Percentiles rank a stretch among this genome's conserved stretches.
Conservation (phyloP, 257 asterid genomes). For the Vinca minor region DNA sequence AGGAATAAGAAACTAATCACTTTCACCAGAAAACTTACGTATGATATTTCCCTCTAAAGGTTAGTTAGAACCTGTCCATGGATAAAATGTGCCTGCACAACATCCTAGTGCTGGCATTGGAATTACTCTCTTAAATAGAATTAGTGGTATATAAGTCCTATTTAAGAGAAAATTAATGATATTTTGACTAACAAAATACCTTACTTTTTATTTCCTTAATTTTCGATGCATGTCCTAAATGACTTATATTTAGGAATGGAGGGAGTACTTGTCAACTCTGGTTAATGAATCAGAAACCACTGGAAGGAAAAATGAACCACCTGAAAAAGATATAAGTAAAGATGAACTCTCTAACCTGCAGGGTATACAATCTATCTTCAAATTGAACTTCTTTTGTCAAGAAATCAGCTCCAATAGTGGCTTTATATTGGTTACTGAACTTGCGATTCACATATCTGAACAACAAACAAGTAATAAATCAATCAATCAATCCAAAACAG, state of each 20-base stretch:
- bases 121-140: no score
- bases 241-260: no score
- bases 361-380: slow-evolving; percentile 34
- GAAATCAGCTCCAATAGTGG: slow-evolving; percentile 51
- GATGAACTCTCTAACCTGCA: slow-evolving; percentile 26
- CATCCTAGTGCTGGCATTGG: no score
- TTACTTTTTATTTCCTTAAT: no score
- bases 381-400: slow-evolving; percentile 40
- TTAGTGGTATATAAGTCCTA: no score
- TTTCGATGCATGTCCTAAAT: no score
- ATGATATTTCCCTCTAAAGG: neutral
- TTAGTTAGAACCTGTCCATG: neutral
- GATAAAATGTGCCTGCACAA: neutral
- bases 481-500: neutral
- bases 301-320: neutral
- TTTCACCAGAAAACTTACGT: neutral
- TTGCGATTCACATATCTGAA: slow-evolving; percentile 39
- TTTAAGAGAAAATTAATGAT: no score
- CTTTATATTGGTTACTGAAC: slow-evolving; percentile 40
- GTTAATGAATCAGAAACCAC: neutral
- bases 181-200: no score
- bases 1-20: neutral
- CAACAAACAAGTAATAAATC: neutral
- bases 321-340: neutral
- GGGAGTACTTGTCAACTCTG: neutral